Evolutionary conservation across 2,329 filamentous ascomycete species (phyloP).

Genomic region (Parafenestella ontariensis): DNA sequence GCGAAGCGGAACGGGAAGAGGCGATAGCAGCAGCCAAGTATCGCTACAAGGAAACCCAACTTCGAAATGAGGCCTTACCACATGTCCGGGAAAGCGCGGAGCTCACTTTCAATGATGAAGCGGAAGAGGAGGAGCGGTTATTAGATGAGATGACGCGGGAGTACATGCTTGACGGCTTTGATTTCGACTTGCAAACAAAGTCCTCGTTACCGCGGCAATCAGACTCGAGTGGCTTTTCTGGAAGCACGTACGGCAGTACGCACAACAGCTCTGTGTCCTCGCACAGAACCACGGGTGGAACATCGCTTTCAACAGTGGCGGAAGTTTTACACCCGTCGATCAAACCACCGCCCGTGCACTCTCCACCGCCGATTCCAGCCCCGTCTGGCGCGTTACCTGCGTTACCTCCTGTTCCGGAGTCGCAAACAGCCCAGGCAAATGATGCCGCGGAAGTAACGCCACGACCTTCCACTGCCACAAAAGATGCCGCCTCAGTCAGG

Average conservation of each 20-base stretch:
- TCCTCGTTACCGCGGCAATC: slow-evolving; percentile 77
- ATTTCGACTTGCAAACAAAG: slow-evolving; percentile 73
- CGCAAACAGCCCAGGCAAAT: slow-evolving; percentile 29
- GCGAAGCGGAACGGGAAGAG: slow-evolving; percentile 75
- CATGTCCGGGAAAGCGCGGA: slow-evolving; percentile 49
- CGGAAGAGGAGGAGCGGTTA: slow-evolving; percentile 59
- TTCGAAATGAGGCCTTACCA: slow-evolving; percentile 56
- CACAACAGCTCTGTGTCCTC: slow-evolving; percentile 82
- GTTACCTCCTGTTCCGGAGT: slow-evolving; percentile 40
- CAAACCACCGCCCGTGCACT: slow-evolving; percentile 40
- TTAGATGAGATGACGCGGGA: slow-evolving; percentile 88
- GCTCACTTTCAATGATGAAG: slow-evolving; percentile 47
- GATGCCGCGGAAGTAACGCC: slow-evolving; percentile 39
- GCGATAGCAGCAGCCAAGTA: slow-evolving; percentile 67
- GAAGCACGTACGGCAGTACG: slow-evolving; percentile 76
- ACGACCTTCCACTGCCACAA: slow-evolving; percentile 31
- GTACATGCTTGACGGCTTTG: slow-evolving; percentile 82
- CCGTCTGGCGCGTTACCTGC: slow-evolving; percentile 41
- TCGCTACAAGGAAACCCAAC: slow-evolving; percentile 58
- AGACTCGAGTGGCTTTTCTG: slow-evolving; percentile 80
- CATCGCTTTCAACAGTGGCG: slow-evolving; percentile 73
- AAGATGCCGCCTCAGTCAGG: slow-evolving; percentile 63
- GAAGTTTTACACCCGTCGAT: slow-evolving; percentile 62
- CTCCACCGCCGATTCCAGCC: slow-evolving; percentile 37
- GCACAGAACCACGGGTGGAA: slow-evolving; percentile 72